Conservation (phyloP, 495 filamentous ascomycete species). For the Recurvomyces mirabilis region DNA sequence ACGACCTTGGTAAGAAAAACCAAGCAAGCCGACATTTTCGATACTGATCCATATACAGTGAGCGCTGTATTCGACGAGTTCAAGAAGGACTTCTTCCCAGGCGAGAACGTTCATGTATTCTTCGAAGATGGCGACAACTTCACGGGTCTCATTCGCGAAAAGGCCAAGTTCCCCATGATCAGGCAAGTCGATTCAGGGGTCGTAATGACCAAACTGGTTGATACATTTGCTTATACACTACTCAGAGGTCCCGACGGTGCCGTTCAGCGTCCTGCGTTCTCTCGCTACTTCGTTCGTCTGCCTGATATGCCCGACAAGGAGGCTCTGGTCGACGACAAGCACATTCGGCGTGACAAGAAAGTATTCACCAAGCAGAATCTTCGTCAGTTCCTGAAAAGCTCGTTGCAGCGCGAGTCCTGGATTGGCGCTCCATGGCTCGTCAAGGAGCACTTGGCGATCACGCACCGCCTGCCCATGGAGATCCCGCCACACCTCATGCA, state of each 20-base stretch:
- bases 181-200: too few relatives aligned
- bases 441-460: conserved; percentile 70
- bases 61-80: conserved; percentile 71
- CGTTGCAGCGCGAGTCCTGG: conserved; percentile 83
- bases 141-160: conserved; percentile 73
- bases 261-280: conserved; percentile 51
- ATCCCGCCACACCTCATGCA: conserved; percentile 75
- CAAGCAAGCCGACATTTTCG: too few relatives aligned
- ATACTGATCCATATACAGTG: conserved; percentile 43
- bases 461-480: conserved; percentile 72
- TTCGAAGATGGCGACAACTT: conserved; percentile 58
- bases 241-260: conserved; percentile 51
- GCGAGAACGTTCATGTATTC: conserved; percentile 69
- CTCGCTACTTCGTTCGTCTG: conserved; percentile 70
- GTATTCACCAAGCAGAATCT: conserved; percentile 93
- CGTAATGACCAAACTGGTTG: too few relatives aligned
- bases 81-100: conserved; percentile 85
- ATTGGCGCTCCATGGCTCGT: conserved; percentile 91
- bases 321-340: conserved; percentile 64
- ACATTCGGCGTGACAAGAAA: conserved; percentile 79
- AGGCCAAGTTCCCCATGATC: conserved; percentile 57
- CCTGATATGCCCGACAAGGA: conserved; percentile 59
- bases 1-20: conserved; percentile 69
- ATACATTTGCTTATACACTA: not conserved
- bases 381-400: conserved; percentile 89